A percentile compares a stretch with the other conserved stretches of the same genome.
Evolutionary conservation across 306 rosid species (phyloP).

Genomic region (Pyrus betulifolia): DNA sequence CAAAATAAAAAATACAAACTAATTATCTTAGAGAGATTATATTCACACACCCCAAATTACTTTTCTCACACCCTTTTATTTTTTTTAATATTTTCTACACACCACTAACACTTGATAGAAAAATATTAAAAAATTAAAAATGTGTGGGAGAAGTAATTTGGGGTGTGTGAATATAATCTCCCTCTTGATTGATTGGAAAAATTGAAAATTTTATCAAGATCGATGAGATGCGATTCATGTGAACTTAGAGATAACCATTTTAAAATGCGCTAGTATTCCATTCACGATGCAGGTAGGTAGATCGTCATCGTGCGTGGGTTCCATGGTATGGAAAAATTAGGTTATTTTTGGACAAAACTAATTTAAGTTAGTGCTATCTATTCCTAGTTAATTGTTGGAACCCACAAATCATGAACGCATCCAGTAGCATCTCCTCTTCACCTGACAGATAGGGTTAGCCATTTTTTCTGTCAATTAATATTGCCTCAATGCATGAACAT

Average conservation of each 20-base stretch:
- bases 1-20: too few species aligned
- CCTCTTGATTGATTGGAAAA: background rate
- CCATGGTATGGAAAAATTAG: constrained; percentile 37
- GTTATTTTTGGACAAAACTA: constrained; percentile 13
- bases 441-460: background rate
- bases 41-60: too few species aligned
- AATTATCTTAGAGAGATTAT: too few species aligned
- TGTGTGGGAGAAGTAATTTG: too few species aligned
- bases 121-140: too few species aligned
- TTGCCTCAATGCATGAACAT: background rate
- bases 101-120: too few species aligned
- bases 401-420: background rate
- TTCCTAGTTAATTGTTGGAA: background rate
- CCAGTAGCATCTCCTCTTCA: background rate
- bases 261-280: background rate
- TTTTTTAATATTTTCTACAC: too few species aligned
- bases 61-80: too few species aligned
- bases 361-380: too few species aligned
- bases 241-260: background rate
- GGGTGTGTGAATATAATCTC: too few species aligned
- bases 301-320: too few species aligned
- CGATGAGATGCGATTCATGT: background rate
- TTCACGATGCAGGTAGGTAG: background rate
- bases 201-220: background rate
- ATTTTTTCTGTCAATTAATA: background rate